Evolutionary conservation across 164 flowering plant species (phyloP).

Genomic region (Kalanchoe fedtschenkoi): DNA sequence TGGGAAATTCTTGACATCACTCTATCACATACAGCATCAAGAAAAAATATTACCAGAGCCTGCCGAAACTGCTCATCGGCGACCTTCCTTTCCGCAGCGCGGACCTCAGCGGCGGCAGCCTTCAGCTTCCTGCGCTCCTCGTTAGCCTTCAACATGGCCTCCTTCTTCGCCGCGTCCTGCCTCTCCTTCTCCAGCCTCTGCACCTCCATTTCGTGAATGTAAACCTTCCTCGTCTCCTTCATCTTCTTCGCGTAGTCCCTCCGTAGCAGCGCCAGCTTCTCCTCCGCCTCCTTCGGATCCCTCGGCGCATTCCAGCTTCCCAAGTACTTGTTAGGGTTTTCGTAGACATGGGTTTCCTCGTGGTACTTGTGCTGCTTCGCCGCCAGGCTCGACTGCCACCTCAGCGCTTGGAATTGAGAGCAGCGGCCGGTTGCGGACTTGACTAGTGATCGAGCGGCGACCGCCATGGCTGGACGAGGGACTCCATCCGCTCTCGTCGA

Average conservation of each 20-base stretch:
- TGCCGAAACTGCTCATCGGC: constrained; percentile 54
- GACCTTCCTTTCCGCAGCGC: constrained; percentile 47
- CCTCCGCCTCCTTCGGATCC: constrained; percentile 56
- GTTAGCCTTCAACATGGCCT: constrained; percentile 42
- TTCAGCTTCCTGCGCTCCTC: constrained; percentile 49
- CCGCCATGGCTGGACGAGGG: neutral
- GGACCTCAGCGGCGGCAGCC: constrained; percentile 36
- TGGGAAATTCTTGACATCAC: too few species aligned
- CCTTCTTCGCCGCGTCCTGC: constrained; percentile 51
- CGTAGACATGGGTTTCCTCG: constrained; percentile 30
- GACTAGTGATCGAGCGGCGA: neutral
- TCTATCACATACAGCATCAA: neutral
- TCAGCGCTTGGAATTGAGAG: neutral
- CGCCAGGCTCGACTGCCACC: neutral
- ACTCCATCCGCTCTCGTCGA: neutral
- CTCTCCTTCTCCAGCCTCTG: constrained; percentile 47
- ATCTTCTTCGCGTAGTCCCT: constrained; percentile 60
- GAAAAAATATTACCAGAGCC: constrained; percentile 33
- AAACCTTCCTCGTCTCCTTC: constrained; percentile 48
- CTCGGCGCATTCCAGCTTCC: constrained; percentile 56
- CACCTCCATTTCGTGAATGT: constrained; percentile 60
- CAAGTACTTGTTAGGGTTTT: constrained; percentile 33
- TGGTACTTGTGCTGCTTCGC: constrained; percentile 17
- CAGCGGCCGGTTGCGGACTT: neutral
- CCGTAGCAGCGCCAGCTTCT: constrained; percentile 36